Evolutionary conservation across 2,329 filamentous ascomycete species (phyloP).

Genomic region (Zasmidium citrigriseum): DNA sequence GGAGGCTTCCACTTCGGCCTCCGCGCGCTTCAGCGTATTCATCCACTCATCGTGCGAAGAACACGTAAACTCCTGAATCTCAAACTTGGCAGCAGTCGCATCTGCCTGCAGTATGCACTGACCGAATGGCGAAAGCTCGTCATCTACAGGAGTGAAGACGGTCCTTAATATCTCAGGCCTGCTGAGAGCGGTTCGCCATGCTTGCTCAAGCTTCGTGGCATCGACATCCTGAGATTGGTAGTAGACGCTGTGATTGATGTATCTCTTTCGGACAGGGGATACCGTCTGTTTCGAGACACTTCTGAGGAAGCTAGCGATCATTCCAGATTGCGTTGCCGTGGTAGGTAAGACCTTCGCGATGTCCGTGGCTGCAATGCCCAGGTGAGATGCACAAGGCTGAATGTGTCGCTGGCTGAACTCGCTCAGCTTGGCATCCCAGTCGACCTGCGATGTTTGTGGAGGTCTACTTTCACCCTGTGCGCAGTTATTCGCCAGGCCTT

Average conservation of each 20-base stretch:
- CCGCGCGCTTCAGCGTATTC: neutral
- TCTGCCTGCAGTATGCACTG: constrained; percentile 7
- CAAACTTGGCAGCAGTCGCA: neutral
- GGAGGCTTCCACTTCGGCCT: constrained; percentile 5
- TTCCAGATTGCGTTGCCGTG: constrained; percentile 72
- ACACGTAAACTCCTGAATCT: neutral
- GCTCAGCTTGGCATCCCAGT: constrained; percentile 1
- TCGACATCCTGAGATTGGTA: constrained; percentile 40
- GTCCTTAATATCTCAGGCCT: constrained; percentile 5
- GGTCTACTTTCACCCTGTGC: neutral
- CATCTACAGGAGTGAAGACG: constrained; percentile 11
- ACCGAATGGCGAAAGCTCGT: constrained; percentile 15
- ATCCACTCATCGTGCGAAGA: neutral
- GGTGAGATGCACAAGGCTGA: neutral
- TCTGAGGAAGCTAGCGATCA: constrained; percentile 70
- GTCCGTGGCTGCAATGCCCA: constrained; percentile 2
- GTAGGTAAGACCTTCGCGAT: constrained; percentile 56
- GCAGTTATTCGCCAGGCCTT: constrained; percentile 7
- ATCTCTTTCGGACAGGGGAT: constrained; percentile 9
- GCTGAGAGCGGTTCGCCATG: constrained; percentile 3
- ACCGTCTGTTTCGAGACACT: constrained; percentile 57
- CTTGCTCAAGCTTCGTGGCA: neutral
- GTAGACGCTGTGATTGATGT: constrained; percentile 56
- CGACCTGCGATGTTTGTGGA: neutral
- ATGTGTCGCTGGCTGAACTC: constrained; percentile 9